Conservation (phyloP, 129 eudicot species). For the Chrysanthemum seticuspe region DNA sequence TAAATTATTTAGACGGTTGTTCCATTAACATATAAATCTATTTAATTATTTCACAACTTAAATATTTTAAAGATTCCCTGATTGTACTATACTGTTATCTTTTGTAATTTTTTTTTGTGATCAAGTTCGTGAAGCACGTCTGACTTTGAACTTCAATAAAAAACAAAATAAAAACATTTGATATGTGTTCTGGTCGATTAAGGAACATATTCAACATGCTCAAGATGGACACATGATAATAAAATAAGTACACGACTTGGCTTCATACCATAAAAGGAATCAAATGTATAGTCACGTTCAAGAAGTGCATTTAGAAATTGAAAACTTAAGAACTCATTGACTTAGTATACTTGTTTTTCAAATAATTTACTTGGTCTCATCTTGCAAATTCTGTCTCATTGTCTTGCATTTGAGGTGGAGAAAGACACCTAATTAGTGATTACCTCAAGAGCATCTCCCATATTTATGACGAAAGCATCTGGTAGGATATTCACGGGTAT, state of each 20-base stretch:
- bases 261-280: background rate
- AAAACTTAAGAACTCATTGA: too few relatives aligned
- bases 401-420: too few relatives aligned
- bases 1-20: too few relatives aligned
- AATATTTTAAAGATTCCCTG: too few relatives aligned
- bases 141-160: background rate
- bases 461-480: slow-evolving; percentile 54
- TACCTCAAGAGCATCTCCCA: slow-evolving; percentile 72
- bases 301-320: background rate
- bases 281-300: background rate
- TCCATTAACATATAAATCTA: too few relatives aligned
- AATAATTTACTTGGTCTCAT: too few relatives aligned
- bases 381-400: too few relatives aligned
- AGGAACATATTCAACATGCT: background rate
- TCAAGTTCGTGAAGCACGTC: background rate
- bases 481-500: slow-evolving; percentile 42
- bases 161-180: background rate
- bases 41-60: too few relatives aligned
- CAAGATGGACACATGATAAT: background rate
- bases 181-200: background rate
- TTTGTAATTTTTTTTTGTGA: too few relatives aligned
- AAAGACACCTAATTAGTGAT: background rate
- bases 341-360: too few relatives aligned
- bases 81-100: too few relatives aligned
- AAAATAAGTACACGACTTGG: too few relatives aligned